Evolutionary conservation across 2,329 filamentous ascomycete species (phyloP).

Genomic region (Penicillium psychrosexuale): DNA sequence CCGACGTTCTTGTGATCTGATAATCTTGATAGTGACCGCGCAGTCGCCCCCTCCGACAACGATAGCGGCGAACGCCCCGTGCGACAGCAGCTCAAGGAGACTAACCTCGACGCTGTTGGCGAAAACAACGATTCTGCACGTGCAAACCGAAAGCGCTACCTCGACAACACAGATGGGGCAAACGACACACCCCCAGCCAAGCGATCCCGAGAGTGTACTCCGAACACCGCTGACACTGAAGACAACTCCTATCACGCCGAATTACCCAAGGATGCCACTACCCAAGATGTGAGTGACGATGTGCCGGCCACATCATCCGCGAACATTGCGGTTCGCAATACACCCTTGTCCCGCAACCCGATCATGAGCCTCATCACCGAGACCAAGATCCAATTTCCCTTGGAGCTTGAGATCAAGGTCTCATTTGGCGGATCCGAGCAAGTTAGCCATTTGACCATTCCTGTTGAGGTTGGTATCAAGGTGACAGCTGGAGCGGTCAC

Average conservation of each 20-base stretch:
- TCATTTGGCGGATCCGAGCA: neutral
- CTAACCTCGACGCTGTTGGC: conserved; percentile 50
- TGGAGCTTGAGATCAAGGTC: neutral
- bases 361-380: neutral
- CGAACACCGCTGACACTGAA: conserved; percentile 15
- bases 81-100: conserved; percentile 60
- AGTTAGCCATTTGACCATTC: neutral
- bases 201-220: conserved; percentile 43
- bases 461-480: neutral
- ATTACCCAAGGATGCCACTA: neutral
- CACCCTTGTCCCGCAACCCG: neutral
- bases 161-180: conserved; percentile 26
- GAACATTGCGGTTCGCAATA: neutral
- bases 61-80: conserved; percentile 55
- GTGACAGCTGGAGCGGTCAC: neutral
- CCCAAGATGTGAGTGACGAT: neutral
- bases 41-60: conserved; percentile 36
- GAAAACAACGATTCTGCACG: conserved; percentile 10
- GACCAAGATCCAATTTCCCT: neutral
- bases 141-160: conserved; percentile 35
- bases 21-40: conserved; percentile 17
- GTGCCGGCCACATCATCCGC: neutral
- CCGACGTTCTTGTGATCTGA: conserved; percentile 9
- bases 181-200: conserved; percentile 38
- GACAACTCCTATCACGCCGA: conserved; percentile 11